Conservation (phyloP, 805 yeast species). For the Yamadazyma sp. region DNA sequence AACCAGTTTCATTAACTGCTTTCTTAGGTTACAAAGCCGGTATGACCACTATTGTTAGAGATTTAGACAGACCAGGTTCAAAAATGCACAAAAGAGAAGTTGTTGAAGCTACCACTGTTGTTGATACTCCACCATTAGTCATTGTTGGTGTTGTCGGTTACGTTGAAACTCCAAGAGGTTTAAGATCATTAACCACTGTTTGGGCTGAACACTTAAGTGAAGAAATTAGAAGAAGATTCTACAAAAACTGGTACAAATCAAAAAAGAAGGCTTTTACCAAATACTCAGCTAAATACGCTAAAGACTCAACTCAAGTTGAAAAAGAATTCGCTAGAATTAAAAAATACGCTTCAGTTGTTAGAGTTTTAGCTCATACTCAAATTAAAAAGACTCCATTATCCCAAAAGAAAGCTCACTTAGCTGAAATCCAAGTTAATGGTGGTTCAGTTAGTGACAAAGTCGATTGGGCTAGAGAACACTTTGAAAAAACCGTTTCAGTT, state of each 20-base stretch:
- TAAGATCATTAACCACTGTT: constrained; percentile 98
- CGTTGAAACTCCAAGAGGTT: constrained; percentile 99
- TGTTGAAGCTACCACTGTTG: constrained; percentile 99
- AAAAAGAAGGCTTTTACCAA: constrained; percentile 99
- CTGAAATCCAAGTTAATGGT: constrained; percentile 99
- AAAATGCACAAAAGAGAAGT: constrained; percentile 99
- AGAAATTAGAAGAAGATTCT: constrained; percentile 99
- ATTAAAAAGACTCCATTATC: constrained; percentile 97
- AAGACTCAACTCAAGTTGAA: constrained; percentile 82
- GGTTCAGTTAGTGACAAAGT: constrained; percentile 97
- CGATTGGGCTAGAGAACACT: constrained; percentile 98
- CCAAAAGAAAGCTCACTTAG: constrained; percentile 99
- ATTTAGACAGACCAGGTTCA: constrained; percentile 99
- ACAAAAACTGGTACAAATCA: constrained; percentile 99
- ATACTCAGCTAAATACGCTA: constrained; percentile 97
- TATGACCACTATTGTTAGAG: constrained; percentile 99
- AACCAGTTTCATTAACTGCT: constrained; percentile 64
- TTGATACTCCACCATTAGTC: constrained; percentile 98
- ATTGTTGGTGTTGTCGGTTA: constrained; percentile 99
- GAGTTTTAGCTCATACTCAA: constrained; percentile 99
- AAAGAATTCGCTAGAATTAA: constrained; percentile 97
- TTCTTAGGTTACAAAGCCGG: constrained; percentile 99
- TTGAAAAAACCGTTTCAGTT: constrained; percentile 97
- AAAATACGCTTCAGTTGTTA: constrained; percentile 97
- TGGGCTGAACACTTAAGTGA: constrained; percentile 99